Evolutionary conservation across 2,329 filamentous ascomycete genomes (phyloP), one percentile per base, ranked within the genome.

Genomic region (Colletotrichum ledebouriae): DNA sequence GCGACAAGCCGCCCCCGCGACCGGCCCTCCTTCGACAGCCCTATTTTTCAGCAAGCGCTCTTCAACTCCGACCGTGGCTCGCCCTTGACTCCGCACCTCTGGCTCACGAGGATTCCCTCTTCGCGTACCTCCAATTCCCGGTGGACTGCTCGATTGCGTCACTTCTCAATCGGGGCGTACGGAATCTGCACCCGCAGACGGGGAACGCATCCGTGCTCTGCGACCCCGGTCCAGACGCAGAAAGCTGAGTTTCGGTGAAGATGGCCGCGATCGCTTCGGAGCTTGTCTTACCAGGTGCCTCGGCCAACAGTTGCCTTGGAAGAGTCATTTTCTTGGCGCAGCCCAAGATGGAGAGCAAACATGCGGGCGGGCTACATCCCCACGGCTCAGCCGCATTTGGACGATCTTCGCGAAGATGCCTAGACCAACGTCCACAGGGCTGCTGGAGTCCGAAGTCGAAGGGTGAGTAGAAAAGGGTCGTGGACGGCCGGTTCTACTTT

Each of bases 1-100:
- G 65, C 55, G 65, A 52, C 47, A 68, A 70, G 59, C 64, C 68
- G 68, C 64, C 47, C 29, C 64, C 65, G 55, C 53, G 53, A 59
- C 68, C 64, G 64, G 68, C 53, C 49, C 49, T 41, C 44, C 29
- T 63, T 49, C 58, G 59, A 57, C 59, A 68, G 64, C 67, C 58
- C 46, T 67, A 25, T 17, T 55, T 63, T 29, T 66, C 44, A 22
- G 47, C 50, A 58, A 61, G 49, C 57, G 63, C 60, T 49, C 39
- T 39, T 15, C 33, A 29, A 39, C 57, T 67, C 52, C 55, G 44
- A 50, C 22, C 47, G 17, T 34, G n/a, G 22, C 46, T 53, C 41
- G 37, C 44, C 12, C 47, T 42, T 33, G 3, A 33, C 22, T 44
- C 22, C 58, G 41, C 33, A 12, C 22, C 47, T 10, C 17, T 41